Base-by-base conservation (phyloP, 345 rosid species). In the Microthlaspi erraticum region DNA sequence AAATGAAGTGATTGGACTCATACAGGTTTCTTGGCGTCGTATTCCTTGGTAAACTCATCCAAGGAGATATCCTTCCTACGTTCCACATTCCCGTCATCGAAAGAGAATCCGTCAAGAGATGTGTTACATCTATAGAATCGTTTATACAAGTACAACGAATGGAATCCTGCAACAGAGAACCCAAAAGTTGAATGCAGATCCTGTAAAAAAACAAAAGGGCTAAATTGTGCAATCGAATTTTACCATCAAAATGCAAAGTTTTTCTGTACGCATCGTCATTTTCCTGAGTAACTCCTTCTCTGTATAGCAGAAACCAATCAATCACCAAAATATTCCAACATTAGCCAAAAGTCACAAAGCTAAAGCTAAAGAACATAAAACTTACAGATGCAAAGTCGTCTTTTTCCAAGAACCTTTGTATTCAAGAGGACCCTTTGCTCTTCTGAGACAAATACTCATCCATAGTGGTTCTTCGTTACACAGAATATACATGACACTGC, bases 401-500 rank as follows among this genome's bases (percentile, higher is more conserved):
- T 87, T 87, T 81, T 87, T 91, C 98, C 98, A 93, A 76, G 94
- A 90, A 77, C 91, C 94, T 78, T 78, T 79, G 80, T 82, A 87
- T 12, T 83, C 85, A 70, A 90, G 80, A 20, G 81, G 81, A 64
- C 87, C 87, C 23, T 78, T 85, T 1, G 64, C 78, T 20, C 32
- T 82, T 64, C 74, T 84, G 38, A 90, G 79, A 66, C 97, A 88
- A 14, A 87, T 66, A 57, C 72, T 82, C 98, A 88, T 90, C 98
- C 98, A 93, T 6, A 93, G 75, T 1, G 98, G 98, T 45, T 93
- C 98, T 79, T 88, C 98, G 33, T 85, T 83, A 83, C 97, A 88
- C 3, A 93, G 76, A 53, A 90, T 87, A 76, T 93, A 88, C 92
- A 86, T 84, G 33, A 87, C 92, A 77, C 98, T 93, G 80, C 81